Conservation (phyloP, 805 yeast genomes). For the Candida silvicultrix region DNA sequence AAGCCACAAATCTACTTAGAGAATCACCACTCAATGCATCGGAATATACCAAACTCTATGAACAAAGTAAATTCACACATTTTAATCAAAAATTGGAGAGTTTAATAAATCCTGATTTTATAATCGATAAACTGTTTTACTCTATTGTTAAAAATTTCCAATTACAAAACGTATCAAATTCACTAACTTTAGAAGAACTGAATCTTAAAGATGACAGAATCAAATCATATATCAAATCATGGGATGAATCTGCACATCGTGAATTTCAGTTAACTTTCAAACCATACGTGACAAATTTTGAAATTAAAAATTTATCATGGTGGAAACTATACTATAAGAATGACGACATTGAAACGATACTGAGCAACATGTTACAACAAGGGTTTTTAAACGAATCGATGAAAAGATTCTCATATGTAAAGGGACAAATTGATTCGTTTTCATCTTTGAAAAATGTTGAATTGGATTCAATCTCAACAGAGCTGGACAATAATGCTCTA, state of each 20-base stretch:
- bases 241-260: slow-evolving; percentile 24
- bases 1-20: slow-evolving; percentile 17
- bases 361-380: slow-evolving; percentile 21
- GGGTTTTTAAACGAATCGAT: slow-evolving; percentile 21
- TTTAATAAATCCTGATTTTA: slow-evolving; percentile 11
- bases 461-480: slow-evolving; percentile 3
- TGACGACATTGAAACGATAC: slow-evolving; percentile 22
- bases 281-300: slow-evolving; percentile 21
- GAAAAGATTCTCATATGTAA: slow-evolving; percentile 23
- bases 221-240: slow-evolving; percentile 17
- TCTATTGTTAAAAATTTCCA: slow-evolving; percentile 11
- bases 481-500: slow-evolving; percentile 12
- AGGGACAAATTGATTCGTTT: slow-evolving; percentile 25
- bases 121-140: slow-evolving; percentile 11
- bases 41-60: slow-evolving; percentile 18
- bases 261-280: slow-evolving; percentile 24
- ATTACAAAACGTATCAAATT: slow-evolving; percentile 13
- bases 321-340: slow-evolving; percentile 26
- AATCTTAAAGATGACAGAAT: slow-evolving; percentile 9
- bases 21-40: slow-evolving; percentile 24
- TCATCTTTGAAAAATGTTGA: slow-evolving; percentile 11
- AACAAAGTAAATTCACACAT: slow-evolving; percentile 16
- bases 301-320: slow-evolving; percentile 22
- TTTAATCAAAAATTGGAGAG: slow-evolving; percentile 10
- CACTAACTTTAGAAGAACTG: slow-evolving; percentile 16